These are phyloP conservation scores for Casuarina cunninghamiana DNA, from an alignment of 306 rosid genomes.

Conservation along the genomic window DNA sequence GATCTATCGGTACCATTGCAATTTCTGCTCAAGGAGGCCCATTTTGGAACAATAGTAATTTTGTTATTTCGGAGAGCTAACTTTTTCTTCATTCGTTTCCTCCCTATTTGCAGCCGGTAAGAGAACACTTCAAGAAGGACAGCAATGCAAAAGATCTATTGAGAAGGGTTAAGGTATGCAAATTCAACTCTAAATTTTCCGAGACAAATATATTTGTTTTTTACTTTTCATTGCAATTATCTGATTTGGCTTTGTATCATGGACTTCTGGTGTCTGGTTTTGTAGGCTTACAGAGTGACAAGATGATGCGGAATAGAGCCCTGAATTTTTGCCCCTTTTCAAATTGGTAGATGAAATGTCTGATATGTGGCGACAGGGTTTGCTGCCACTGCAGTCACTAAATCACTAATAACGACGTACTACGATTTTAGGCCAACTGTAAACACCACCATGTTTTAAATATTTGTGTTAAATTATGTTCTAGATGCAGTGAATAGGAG, in stretches of 20 bases:
- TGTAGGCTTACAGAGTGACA: constrained; percentile 45
- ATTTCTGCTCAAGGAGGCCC: neutral
- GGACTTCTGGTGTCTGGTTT: neutral
- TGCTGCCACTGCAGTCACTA: too few relatives aligned
- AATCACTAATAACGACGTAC: too few relatives aligned
- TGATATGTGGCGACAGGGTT: too few relatives aligned
- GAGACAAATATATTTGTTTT: neutral
- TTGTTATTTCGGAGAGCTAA: constrained; percentile 8
- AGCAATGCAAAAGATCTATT: constrained; percentile 66
- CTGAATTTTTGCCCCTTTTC: too few relatives aligned
- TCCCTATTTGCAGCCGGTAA: constrained; percentile 62
- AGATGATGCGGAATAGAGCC: constrained; percentile 18
- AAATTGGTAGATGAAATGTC: too few relatives aligned
- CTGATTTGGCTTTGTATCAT: neutral
- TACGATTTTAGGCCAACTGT: neutral
- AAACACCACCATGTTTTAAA: neutral
- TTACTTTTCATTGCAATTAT: neutral
- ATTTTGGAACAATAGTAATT: neutral
- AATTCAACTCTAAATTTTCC: neutral
- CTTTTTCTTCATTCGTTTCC: neutral
- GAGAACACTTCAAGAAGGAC: constrained; percentile 71
- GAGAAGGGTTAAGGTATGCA: constrained; percentile 69
- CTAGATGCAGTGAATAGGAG: neutral
- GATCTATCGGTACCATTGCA: neutral
- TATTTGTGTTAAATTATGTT: neutral